phyloP scores from a whole-genome alignment of 1,139 yeast species.

The Zygosaccharomyces sapae region DNA sequence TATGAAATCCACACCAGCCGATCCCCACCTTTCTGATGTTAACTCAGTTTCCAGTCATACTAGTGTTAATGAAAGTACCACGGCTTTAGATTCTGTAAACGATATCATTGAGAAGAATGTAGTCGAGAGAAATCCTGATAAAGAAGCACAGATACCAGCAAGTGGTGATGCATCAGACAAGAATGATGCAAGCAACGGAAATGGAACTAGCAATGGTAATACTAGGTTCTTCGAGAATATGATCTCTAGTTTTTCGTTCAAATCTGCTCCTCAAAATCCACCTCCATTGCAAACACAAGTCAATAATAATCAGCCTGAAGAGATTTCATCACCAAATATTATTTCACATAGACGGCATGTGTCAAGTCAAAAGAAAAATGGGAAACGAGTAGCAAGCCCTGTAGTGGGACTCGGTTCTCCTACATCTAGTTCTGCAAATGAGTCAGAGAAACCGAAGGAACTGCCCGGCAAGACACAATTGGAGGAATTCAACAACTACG shows the following conservation, averaged over 20 bases:
- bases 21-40: conserved; percentile 54
- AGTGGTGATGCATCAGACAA: neutral
- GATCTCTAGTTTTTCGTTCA: conserved; percentile 24
- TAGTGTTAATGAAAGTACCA: conserved; percentile 8
- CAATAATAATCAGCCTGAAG: conserved; percentile 2
- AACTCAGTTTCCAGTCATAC: conserved; percentile 37
- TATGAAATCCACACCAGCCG: conserved; percentile 51
- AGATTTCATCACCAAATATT: conserved; percentile 16
- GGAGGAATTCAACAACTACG: conserved; percentile 23
- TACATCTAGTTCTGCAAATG: conserved; percentile 14
- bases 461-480: conserved; percentile 8
- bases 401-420: conserved; percentile 26
- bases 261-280: conserved; percentile 4
- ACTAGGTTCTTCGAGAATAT: conserved; percentile 20
- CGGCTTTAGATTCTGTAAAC: conserved; percentile 21
- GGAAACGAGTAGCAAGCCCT: conserved; percentile 17
- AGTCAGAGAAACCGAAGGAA: conserved; percentile 28
- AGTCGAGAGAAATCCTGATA: conserved; percentile 7
- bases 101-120: conserved; percentile 15
- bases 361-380: conserved; percentile 19
- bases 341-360: conserved; percentile 26
- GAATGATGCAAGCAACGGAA: too few species aligned
- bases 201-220: neutral
- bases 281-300: conserved; percentile 7
- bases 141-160: neutral